Base-by-base conservation (phyloP, 192 early-diverging fungal genomes). In the Backusella sp. region DNA sequence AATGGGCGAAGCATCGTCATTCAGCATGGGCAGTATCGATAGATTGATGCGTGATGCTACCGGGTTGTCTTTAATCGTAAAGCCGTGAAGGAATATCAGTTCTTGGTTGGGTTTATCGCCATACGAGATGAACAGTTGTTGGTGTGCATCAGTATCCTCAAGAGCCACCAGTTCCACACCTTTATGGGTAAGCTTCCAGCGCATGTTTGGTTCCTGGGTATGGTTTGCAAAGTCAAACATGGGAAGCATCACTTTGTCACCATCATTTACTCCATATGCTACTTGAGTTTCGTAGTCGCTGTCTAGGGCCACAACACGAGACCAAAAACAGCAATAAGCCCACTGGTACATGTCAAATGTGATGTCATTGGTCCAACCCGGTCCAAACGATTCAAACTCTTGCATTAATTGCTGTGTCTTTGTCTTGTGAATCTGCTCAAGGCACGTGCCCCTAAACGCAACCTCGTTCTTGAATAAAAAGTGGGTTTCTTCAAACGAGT, bases 191-290 rank as follows among this genome's bases (percentile, higher is more conserved):
- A 91, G 59, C 28, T 89, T 74, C 92, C 92, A 94, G 0, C 88
- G 82, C 15, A 90, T 81, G 34, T 85, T 86, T 11, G 89, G 83
- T 4, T 76, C 28, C 14, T 21, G 26, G 0, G 89, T 84, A 77
- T 94, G 92, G 73, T 94, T 94, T 32, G 90, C 90, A 80, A 94
- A 90, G 80, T 94, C 92, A 49, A 94, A 80, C 17, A 89, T 85
- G 11, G 92, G 92, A 8, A 92, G 86, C 78, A 93, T 70, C 52
- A 87, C 87, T 49, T 84, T 80, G 69, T 91, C 89, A 66, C 78
- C 80, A 23, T 21, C 19, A 32, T 6, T 35, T 6, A 19, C 0
- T 1, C 46, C 6, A 11, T 41, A 49, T 3, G 30, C 32, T 3
- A 77, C 62, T 26, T 68, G 46, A 1, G 76, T 46, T 19, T 75